Percentiles rank a stretch among this genome's conserved stretches.
Conservation (phyloP, 1,139 yeast genomes). For the Sugiyamaella sp. region DNA sequence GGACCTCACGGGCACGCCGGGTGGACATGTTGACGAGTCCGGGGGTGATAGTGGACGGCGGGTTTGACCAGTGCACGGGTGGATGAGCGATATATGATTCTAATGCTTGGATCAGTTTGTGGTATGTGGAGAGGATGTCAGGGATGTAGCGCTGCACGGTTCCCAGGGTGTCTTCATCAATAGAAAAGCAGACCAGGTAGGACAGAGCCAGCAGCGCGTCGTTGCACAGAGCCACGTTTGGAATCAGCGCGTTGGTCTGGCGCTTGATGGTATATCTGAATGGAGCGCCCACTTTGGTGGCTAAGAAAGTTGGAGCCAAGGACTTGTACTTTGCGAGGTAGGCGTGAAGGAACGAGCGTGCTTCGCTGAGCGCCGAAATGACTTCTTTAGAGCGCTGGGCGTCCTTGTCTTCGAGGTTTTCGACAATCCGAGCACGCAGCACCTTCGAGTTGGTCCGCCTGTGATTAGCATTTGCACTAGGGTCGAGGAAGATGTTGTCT, state of each 20-base stretch:
- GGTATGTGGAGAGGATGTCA: conserved; percentile 36
- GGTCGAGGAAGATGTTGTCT: conserved; percentile 25
- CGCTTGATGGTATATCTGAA: conserved; percentile 41
- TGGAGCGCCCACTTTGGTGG: conserved; percentile 32
- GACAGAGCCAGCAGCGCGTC: conserved; percentile 39
- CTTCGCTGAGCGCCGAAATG: conserved; percentile 7
- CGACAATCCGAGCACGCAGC: conserved; percentile 18
- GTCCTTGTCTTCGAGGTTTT: conserved; percentile 33
- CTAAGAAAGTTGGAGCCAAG: conserved; percentile 24
- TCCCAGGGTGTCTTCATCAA: conserved; percentile 45
- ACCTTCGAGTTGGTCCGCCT: conserved; percentile 9
- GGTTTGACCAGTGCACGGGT: conserved; percentile 43
- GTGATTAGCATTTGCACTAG: conserved; percentile 4
- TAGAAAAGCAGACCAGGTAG: conserved; percentile 37
- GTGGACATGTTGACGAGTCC: conserved; percentile 1
- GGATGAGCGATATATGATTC: conserved; percentile 37
- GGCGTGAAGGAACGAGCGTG: not conserved
- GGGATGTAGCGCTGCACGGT: conserved; percentile 47
- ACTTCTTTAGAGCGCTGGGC: conserved; percentile 31
- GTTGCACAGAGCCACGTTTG: conserved; percentile 36
- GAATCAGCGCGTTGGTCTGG: conserved; percentile 32
- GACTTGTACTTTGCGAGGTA: conserved; percentile 21
- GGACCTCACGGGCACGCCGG: conserved; percentile 26
- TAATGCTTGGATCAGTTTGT: conserved; percentile 35
- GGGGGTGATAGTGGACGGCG: conserved; percentile 20